These are phyloP conservation scores for Cyanodermella asteris DNA, from an alignment of 2,329 filamentous ascomycete genomes.

Conservation along the genomic window DNA sequence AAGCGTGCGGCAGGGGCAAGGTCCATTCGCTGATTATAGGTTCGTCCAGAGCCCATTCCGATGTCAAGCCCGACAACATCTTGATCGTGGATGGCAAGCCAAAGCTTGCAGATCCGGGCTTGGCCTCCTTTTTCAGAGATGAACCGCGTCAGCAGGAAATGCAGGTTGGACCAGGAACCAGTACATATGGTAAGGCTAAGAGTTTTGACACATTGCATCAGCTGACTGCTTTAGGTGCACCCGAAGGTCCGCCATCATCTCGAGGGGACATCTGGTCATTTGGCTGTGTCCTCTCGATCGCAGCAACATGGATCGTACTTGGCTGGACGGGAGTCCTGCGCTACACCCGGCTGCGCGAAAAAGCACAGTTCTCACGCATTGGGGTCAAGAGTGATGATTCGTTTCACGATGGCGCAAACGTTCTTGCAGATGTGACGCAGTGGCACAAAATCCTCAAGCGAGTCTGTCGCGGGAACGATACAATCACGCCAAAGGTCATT, in stretches of 20 bases:
- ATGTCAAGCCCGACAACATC: constrained; percentile 17
- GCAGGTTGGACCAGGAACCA: constrained; percentile 12
- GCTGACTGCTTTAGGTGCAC: constrained; percentile 2
- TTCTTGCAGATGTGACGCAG: constrained; percentile 8
- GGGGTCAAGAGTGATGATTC: constrained; percentile 5
- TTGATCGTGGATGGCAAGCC: constrained; percentile 13
- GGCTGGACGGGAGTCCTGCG: constrained; percentile 14
- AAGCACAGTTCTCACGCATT: constrained; percentile 1
- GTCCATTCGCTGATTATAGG: not conserved
- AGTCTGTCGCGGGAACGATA: constrained; percentile 7
- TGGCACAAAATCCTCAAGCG: constrained; percentile 11
- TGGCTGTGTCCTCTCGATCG: constrained; percentile 18
- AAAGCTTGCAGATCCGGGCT: constrained; percentile 19
- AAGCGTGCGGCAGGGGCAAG: not conserved
- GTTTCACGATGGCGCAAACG: constrained; percentile 10
- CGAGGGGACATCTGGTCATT: constrained; percentile 20
- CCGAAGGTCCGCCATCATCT: constrained; percentile 4
- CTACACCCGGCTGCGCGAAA: constrained; percentile 9
- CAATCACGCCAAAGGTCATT: too few relatives aligned
- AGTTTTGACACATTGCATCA: not conserved
- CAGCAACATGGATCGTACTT: constrained; percentile 18
- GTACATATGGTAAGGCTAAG: constrained; percentile 16
- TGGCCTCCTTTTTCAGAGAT: constrained; percentile 10
- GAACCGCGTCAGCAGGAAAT: constrained; percentile 2
- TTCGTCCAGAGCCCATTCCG: constrained; percentile 16